Conservation (phyloP, 2,329 filamentous ascomycete species). For the Fusarium pininemorale region DNA sequence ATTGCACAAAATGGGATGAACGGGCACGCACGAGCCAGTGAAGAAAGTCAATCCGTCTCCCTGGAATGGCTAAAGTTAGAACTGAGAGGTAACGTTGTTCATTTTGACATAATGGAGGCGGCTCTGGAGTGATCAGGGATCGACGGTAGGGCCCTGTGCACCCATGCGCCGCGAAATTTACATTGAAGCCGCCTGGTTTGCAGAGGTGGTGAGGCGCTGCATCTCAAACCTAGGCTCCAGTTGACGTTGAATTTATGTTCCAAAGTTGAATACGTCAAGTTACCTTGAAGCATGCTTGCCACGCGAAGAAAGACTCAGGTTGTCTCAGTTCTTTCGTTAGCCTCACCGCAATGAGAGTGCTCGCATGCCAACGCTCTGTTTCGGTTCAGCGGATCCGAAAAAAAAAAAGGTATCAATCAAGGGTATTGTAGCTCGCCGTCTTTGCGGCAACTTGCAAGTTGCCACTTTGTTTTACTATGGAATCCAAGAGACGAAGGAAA, state of each 20-base stretch:
- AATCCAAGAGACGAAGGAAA: slow-evolving; percentile 25
- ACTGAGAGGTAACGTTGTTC: slow-evolving; percentile 13
- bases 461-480: not conserved
- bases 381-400: not conserved
- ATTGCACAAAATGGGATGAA: slow-evolving; percentile 1
- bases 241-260: not conserved
- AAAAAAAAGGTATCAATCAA: not conserved
- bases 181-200: not conserved
- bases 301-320: not conserved
- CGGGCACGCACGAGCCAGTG: slow-evolving; percentile 32
- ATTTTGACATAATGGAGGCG: slow-evolving; percentile 7
- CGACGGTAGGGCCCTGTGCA: slow-evolving; percentile 17
- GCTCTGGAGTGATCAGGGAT: slow-evolving; percentile 11
- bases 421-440: not conserved
- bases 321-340: slow-evolving; percentile 13
- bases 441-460: slow-evolving; percentile 12
- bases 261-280: not conserved
- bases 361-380: slow-evolving; percentile 3
- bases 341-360: slow-evolving; percentile 7
- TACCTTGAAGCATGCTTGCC: not conserved
- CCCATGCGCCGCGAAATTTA: slow-evolving; percentile 19
- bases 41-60: slow-evolving; percentile 19
- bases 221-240: not conserved
- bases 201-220: slow-evolving; percentile 2
- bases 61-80: slow-evolving; percentile 30